Percentiles rank a stretch among this genome's conserved stretches.
Conservation (phyloP, 495 filamentous ascomycete species). For the Staphylotrichum longicolle region DNA sequence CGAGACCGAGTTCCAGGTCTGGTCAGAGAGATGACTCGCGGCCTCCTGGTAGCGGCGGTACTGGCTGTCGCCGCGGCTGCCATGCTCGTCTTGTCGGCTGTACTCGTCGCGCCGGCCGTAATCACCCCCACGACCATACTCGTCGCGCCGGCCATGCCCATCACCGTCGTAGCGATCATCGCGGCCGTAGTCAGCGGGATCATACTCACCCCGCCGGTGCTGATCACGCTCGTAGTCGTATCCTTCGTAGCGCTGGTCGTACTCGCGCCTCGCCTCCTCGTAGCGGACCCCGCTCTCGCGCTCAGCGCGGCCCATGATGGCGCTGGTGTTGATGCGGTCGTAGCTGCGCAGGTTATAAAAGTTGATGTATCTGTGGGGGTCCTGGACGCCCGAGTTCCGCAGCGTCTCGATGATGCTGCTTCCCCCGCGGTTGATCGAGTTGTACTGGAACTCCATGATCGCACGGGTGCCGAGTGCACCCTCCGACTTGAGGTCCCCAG, state of each 20-base stretch:
- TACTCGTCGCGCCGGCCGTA: slow-evolving; percentile 3
- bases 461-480: slow-evolving; percentile 81
- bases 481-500: slow-evolving; percentile 79
- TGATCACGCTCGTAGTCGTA: slow-evolving; percentile 27
- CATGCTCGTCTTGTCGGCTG: slow-evolving; percentile 1
- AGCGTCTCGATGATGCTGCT: slow-evolving; percentile 82
- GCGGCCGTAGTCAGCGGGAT: slow-evolving; percentile 17
- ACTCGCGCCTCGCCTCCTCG: slow-evolving; percentile 63
- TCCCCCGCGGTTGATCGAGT: slow-evolving; percentile 82
- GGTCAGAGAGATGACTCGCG: slow-evolving; percentile 51
- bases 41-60: slow-evolving; percentile 66
- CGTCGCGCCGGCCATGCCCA: slow-evolving; percentile 20
- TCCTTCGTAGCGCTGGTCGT: slow-evolving; percentile 53
- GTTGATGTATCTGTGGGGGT: slow-evolving; percentile 72
- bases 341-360: slow-evolving; percentile 96
- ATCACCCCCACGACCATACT: slow-evolving; percentile 21
- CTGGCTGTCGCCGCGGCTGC: slow-evolving; percentile 41
- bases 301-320: slow-evolving; percentile 62
- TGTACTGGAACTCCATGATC: slow-evolving; percentile 87
- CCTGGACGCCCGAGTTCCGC: slow-evolving; percentile 65
- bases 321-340: slow-evolving; percentile 79
- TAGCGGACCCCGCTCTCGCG: slow-evolving; percentile 69
- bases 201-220: slow-evolving; percentile 9
- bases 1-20: slow-evolving; percentile 72
- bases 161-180: slow-evolving; percentile 17